Conservation (phyloP, 768 basidiomycete species). For the Fomitopsis pulvina region DNA sequence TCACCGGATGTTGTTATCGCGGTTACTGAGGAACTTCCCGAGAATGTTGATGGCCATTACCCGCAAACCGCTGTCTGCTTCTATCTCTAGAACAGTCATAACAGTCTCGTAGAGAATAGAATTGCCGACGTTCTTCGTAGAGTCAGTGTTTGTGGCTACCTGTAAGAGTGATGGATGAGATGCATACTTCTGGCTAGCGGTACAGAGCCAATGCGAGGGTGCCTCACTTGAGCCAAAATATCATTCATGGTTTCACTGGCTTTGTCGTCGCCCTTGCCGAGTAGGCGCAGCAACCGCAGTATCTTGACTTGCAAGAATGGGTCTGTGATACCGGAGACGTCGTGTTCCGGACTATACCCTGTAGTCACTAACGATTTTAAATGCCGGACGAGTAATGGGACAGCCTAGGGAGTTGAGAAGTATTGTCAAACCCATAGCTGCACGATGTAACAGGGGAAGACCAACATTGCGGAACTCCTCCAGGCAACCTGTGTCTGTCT, state of each 20-base stretch:
- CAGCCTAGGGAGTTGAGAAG: slow-evolving; percentile 48
- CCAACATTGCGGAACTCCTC: slow-evolving; percentile 88
- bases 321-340: slow-evolving; percentile 98
- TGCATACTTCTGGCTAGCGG: background rate
- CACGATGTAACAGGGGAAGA: background rate
- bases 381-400: slow-evolving; percentile 89
- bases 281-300: slow-evolving; percentile 78
- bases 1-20: slow-evolving; percentile 97
- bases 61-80: slow-evolving; percentile 90
- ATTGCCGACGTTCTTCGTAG: slow-evolving; percentile 96
- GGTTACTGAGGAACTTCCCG: slow-evolving; percentile 95
- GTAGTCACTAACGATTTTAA: slow-evolving; percentile 93
- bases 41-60: slow-evolving; percentile 99
- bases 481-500: slow-evolving; percentile 61
- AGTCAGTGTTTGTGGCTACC: slow-evolving; percentile 99
- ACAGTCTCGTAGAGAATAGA: slow-evolving; percentile 98
- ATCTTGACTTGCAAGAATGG: slow-evolving; percentile 94
- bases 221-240: slow-evolving; percentile 82
- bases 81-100: slow-evolving; percentile 91
- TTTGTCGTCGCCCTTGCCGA: slow-evolving; percentile 77
- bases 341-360: slow-evolving; percentile 97
- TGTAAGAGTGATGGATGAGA: slow-evolving; percentile 22
- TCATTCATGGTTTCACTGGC: slow-evolving; percentile 98
- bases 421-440: slow-evolving; percentile 1
- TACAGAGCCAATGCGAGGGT: background rate